Percentiles rank a stretch among this genome's conserved stretches.
phyloP scores from a whole-genome alignment of 1,139 yeast species.

The Blastobotrys proliferans region DNA sequence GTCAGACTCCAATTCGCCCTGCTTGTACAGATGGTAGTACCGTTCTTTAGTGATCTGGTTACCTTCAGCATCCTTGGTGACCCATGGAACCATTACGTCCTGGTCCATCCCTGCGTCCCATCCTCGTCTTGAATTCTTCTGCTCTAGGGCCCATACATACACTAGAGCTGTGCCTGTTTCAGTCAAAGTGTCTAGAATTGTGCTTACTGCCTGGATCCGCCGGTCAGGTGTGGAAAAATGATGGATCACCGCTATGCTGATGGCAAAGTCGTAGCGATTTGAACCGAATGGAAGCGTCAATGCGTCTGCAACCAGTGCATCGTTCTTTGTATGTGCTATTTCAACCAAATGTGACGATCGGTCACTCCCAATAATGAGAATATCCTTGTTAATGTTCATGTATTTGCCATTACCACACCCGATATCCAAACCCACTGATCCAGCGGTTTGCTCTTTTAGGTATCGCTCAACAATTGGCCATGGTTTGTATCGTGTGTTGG shows the following conservation, averaged over 20 bases:
- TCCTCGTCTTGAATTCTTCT: constrained; percentile 78
- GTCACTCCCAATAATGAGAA: constrained; percentile 79
- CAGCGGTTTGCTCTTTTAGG: constrained; percentile 41
- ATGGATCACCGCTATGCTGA: constrained; percentile 93
- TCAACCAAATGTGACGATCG: constrained; percentile 69
- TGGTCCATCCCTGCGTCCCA: constrained; percentile 88
- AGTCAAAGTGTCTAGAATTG: constrained; percentile 57
- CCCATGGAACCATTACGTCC: constrained; percentile 96
- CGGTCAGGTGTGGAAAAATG: constrained; percentile 86
- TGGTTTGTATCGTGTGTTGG: constrained; percentile 90
- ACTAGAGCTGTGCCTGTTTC: constrained; percentile 66
- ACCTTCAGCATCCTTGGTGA: constrained; percentile 35
- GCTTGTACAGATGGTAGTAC: constrained; percentile 77
- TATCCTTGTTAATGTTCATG: constrained; percentile 59
- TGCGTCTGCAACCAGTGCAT: constrained; percentile 73
- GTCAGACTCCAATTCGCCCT: constrained; percentile 77
- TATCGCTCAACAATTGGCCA: constrained; percentile 93
- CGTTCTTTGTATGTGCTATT: constrained; percentile 54
- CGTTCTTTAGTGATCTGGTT: constrained; percentile 61
- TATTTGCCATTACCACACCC: constrained; percentile 99
- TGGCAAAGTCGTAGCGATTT: constrained; percentile 74
- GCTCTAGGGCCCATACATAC: constrained; percentile 97
- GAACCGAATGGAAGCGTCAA: constrained; percentile 62
- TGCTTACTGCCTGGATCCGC: constrained; percentile 66
- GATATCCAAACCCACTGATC: constrained; percentile 52